These are phyloP conservation scores for Jackrogersella minutella DNA, from an alignment of 495 filamentous ascomycete genomes.

Conservation along the genomic window DNA sequence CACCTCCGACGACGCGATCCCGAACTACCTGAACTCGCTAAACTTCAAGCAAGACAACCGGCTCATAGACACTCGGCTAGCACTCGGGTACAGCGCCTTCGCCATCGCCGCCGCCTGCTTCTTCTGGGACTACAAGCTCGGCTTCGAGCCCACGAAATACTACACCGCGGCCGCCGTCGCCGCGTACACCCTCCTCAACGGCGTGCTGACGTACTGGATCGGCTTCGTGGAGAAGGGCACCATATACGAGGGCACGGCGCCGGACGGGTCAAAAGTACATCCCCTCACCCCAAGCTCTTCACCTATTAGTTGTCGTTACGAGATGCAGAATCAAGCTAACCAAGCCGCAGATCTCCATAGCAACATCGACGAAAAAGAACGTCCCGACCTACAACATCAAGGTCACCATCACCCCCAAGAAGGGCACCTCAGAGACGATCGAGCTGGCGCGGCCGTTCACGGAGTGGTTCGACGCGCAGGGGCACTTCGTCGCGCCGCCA, in stretches of 20 bases:
- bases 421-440: slow-evolving; percentile 45
- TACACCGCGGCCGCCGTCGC: slow-evolving; percentile 79
- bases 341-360: slow-evolving; percentile 66
- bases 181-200: slow-evolving; percentile 82
- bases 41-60: slow-evolving; percentile 81
- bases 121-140: slow-evolving; percentile 87
- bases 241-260: slow-evolving; percentile 74
- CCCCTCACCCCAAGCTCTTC: no score
- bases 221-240: slow-evolving; percentile 81
- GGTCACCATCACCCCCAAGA: slow-evolving; percentile 61
- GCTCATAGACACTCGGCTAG: slow-evolving; percentile 81
- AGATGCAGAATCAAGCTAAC: no score
- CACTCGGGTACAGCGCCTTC: slow-evolving; percentile 84
- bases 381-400: slow-evolving; percentile 78
- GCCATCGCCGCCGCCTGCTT: slow-evolving; percentile 81
- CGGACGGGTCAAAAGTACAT: slow-evolving; percentile 48
- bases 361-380: slow-evolving; percentile 75
- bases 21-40: slow-evolving; percentile 88
- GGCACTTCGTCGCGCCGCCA: slow-evolving; percentile 81
- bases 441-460: slow-evolving; percentile 76
- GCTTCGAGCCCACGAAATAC: slow-evolving; percentile 82
- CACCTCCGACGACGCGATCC: slow-evolving; percentile 91
- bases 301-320: no score
- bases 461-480: slow-evolving; percentile 84
- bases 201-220: slow-evolving; percentile 83